Percentiles rank a stretch among this genome's conserved stretches.
Evolutionary conservation across 208 protist species (phyloP).

Genomic region (Angomonas desouzai): DNA sequence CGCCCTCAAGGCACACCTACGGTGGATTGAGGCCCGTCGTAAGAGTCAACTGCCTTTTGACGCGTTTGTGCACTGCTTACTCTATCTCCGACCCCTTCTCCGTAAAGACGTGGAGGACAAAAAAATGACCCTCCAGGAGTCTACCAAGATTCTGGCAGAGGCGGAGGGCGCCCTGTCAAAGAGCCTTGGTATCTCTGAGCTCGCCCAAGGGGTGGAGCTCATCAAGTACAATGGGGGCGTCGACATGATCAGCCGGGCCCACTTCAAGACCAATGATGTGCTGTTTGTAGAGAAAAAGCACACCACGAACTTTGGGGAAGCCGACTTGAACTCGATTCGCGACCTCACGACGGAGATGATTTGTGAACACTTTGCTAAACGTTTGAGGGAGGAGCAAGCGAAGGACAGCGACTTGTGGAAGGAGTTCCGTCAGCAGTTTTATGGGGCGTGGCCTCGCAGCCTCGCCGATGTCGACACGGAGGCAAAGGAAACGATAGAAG

Average conservation of each 20-base stretch:
- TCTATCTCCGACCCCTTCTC: constrained; percentile 54
- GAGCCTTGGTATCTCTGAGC: constrained; percentile 45
- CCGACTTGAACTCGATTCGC: constrained; percentile 24
- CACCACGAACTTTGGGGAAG: constrained; percentile 46
- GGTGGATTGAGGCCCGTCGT: constrained; percentile 58
- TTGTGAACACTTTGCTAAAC: constrained; percentile 58
- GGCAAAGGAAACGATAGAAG: constrained; percentile 32
- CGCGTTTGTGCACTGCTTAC: constrained; percentile 59
- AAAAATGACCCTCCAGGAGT: constrained; percentile 23
- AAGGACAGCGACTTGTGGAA: constrained; percentile 32
- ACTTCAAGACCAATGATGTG: constrained; percentile 60
- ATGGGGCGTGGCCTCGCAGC: constrained; percentile 69
- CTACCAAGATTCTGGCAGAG: constrained; percentile 14
- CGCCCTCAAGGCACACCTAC: constrained; percentile 59
- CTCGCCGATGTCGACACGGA: constrained; percentile 51
- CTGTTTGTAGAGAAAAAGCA: constrained; percentile 76
- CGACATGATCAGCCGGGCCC: constrained; percentile 59
- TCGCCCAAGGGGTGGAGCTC: constrained; percentile 64
- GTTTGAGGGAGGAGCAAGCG: constrained; percentile 43
- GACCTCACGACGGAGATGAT: constrained; percentile 57
- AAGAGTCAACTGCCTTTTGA: constrained; percentile 66
- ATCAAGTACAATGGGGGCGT: constrained; percentile 66
- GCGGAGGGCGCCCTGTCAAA: constrained; percentile 41
- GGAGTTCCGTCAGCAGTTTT: constrained; percentile 59
- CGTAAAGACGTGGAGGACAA: constrained; percentile 20